A percentile compares a stretch with the other conserved stretches of the same genome.
These are phyloP conservation scores for Perkinsus olseni DNA, from an alignment of 169 alveolate species.

Conservation along the genomic window DNA sequence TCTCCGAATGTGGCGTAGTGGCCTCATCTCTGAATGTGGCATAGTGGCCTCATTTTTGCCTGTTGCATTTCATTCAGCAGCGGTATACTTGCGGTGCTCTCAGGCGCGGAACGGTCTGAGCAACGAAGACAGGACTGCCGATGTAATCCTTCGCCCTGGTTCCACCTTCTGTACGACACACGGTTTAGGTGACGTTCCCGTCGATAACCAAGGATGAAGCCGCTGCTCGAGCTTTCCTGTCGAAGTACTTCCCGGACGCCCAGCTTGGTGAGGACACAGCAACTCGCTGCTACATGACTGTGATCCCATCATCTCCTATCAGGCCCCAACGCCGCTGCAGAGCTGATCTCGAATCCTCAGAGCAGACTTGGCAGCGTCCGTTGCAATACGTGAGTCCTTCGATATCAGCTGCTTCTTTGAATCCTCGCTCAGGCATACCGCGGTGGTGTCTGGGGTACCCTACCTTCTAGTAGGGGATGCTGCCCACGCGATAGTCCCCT, in stretches of 20 bases:
- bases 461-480: conserved; percentile 21
- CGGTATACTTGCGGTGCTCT: background rate
- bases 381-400: background rate
- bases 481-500: conserved; percentile 37
- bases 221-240: background rate
- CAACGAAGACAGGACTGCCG: background rate
- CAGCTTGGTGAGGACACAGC: background rate
- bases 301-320: background rate
- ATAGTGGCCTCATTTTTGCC: no score
- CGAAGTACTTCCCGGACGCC: background rate
- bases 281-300: background rate
- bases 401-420: background rate
- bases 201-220: background rate
- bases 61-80: no score
- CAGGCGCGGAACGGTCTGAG: background rate
- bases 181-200: background rate
- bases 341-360: background rate
- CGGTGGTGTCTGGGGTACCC: background rate
- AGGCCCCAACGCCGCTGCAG: background rate
- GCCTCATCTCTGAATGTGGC: no score
- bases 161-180: no score
- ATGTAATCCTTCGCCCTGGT: background rate
- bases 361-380: background rate
- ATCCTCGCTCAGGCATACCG: background rate
- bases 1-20: no score